Evolutionary conservation across 495 filamentous ascomycete genomes (phyloP).

Genomic region (Letharia lupina): DNA sequence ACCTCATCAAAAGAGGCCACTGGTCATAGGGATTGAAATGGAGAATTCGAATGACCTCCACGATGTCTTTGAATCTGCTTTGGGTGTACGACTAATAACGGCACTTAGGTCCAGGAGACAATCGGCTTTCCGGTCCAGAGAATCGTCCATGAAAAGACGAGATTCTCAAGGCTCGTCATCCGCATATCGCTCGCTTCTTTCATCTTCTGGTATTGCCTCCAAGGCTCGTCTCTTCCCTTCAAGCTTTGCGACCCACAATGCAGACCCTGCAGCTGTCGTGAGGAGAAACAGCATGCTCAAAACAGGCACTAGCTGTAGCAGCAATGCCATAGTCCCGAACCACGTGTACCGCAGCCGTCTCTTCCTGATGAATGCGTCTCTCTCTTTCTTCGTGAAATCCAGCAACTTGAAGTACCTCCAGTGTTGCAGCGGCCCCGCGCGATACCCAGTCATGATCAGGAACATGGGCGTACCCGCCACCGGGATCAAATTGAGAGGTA

Average conservation of each 20-base stretch:
- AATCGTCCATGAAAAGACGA: not conserved
- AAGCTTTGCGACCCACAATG: constrained; percentile 53
- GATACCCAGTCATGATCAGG: constrained; percentile 52
- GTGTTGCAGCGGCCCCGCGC: constrained; percentile 58
- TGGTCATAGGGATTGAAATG: not conserved
- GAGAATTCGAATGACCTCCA: not conserved
- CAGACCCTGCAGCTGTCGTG: constrained; percentile 54
- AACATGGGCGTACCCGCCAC: constrained; percentile 56
- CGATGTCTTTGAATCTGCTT: not conserved
- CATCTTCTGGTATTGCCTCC: constrained; percentile 1
- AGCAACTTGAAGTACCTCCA: constrained; percentile 58
- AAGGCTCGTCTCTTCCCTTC: constrained; percentile 33
- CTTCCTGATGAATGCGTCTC: constrained; percentile 44
- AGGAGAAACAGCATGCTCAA: constrained; percentile 61
- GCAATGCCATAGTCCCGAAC: constrained; percentile 52
- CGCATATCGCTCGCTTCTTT: constrained; percentile 10
- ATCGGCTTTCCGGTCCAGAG: not conserved
- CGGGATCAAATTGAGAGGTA: constrained; percentile 59
- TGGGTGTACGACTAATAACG: not conserved
- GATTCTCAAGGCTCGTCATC: constrained; percentile 20
- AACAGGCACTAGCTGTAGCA: constrained; percentile 54
- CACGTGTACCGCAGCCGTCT: constrained; percentile 55
- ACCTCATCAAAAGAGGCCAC: not conserved
- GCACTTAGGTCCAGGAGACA: too few relatives aligned
- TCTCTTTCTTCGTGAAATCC: constrained; percentile 48